Evolutionary conservation across 306 rosid genomes (phyloP).

Genomic region (Malus asiatica): DNA sequence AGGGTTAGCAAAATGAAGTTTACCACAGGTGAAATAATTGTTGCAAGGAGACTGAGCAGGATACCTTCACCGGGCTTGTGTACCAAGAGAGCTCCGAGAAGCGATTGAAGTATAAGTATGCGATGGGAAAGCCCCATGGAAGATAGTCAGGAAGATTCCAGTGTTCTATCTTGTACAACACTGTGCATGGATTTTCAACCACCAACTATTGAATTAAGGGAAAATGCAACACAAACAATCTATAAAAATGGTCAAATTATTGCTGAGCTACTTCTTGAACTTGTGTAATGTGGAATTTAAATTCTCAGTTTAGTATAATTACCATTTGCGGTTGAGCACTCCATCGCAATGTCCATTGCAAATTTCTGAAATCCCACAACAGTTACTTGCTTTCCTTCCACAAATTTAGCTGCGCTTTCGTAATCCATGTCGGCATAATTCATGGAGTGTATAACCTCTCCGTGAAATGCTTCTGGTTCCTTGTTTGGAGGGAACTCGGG

Average conservation of each 20-base stretch:
- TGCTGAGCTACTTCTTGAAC: not conserved
- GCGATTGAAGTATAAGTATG: constrained; percentile 44
- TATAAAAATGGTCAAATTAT: not conserved
- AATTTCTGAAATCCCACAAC: constrained; percentile 61
- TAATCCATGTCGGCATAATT: constrained; percentile 44
- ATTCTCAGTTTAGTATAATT: not conserved
- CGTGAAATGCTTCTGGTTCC: constrained; percentile 48
- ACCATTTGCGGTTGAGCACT: constrained; percentile 51
- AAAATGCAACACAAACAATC: not conserved
- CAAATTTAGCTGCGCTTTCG: constrained; percentile 24
- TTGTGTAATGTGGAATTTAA: not conserved
- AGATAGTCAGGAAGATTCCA: constrained; percentile 48
- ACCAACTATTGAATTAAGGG: not conserved
- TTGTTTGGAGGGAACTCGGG: constrained; percentile 51
- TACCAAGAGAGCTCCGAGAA: constrained; percentile 48
- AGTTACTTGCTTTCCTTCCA: constrained; percentile 42
- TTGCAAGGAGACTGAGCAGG: constrained; percentile 40
- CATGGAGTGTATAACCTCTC: constrained; percentile 48
- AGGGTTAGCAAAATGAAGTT: not conserved
- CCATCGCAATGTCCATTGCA: constrained; percentile 69
- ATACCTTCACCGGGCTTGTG: constrained; percentile 62
- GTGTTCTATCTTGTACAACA: constrained; percentile 43
- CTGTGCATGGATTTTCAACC: constrained; percentile 44
- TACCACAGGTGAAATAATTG: constrained; percentile 58
- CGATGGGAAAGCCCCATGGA: constrained; percentile 65